These are phyloP conservation scores for Microthlaspi erraticum DNA, from an alignment of 345 rosid genomes.

Conservation along the genomic window DNA sequence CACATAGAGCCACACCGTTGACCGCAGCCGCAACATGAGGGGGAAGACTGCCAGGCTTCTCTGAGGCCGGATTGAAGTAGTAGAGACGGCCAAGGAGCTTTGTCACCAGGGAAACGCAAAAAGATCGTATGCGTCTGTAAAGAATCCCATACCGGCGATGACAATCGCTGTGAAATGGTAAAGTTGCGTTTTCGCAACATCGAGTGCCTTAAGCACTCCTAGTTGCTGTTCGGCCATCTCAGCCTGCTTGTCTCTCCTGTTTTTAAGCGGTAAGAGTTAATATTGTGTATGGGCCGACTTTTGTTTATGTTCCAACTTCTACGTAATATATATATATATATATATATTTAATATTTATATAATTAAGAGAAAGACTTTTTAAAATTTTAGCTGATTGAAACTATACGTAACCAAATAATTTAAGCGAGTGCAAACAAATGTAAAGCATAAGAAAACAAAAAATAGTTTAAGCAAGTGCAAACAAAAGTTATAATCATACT, in stretches of 20 bases:
- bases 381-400: not conserved
- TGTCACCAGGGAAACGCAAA: conserved; percentile 62
- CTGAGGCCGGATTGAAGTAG: conserved; percentile 52
- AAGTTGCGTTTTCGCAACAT: conserved; percentile 61
- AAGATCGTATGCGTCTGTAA: conserved; percentile 85
- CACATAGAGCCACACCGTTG: conserved; percentile 62
- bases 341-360: not conserved
- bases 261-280: not conserved
- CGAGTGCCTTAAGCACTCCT: conserved; percentile 69
- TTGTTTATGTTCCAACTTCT: too few relatives aligned
- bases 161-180: conserved; percentile 69
- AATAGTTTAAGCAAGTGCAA: too few relatives aligned
- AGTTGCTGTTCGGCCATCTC: conserved; percentile 34
- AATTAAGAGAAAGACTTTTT: not conserved
- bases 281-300: not conserved
- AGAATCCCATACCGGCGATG: conserved; percentile 82
- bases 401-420: not conserved
- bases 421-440: not conserved
- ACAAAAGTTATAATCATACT: too few relatives aligned
- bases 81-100: conserved; percentile 77
- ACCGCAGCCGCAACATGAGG: conserved; percentile 48
- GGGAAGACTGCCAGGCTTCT: conserved; percentile 53
- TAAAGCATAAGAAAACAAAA: too few relatives aligned
- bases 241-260: conserved; percentile 5
- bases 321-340: too few relatives aligned